Evolutionary conservation across 164 flowering plant genomes (phyloP).

Genomic region (Umbellularia californica): DNA sequence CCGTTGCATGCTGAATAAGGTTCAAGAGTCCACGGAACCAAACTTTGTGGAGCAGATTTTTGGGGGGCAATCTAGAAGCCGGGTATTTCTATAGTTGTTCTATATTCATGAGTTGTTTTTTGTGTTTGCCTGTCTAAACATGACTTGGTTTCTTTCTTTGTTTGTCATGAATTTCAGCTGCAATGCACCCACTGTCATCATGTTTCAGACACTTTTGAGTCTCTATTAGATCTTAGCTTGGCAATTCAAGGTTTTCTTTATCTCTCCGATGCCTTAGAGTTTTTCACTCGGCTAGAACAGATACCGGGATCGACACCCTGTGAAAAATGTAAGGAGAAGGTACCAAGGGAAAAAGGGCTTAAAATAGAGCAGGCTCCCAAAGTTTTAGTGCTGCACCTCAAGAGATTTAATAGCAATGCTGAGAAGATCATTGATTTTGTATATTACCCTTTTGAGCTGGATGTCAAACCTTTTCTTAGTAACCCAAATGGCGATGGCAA

Average conservation of each 20-base stretch:
- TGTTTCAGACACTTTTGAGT: slow-evolving; percentile 67
- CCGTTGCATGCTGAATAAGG: slow-evolving; percentile 69
- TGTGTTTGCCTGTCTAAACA: too few relatives aligned
- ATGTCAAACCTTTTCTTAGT: slow-evolving; percentile 55
- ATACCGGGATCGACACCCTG: slow-evolving; percentile 68
- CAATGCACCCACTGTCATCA: slow-evolving; percentile 73
- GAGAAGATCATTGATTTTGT: slow-evolving; percentile 66
- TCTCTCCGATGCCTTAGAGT: slow-evolving; percentile 59
- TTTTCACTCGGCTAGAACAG: slow-evolving; percentile 75
- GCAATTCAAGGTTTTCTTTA: slow-evolving; percentile 65
- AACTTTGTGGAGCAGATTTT: slow-evolving; percentile 65
- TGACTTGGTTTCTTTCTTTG: not conserved
- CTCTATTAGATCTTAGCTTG: slow-evolving; percentile 71
- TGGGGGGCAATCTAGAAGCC: slow-evolving; percentile 84
- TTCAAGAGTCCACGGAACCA: slow-evolving; percentile 35
- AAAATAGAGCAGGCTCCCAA: slow-evolving; percentile 54
- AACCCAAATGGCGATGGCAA: slow-evolving; percentile 17
- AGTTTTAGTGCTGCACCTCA: slow-evolving; percentile 73
- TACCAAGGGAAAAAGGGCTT: slow-evolving; percentile 69
- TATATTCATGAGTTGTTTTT: not conserved
- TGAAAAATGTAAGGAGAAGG: slow-evolving; percentile 61
- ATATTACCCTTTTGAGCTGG: slow-evolving; percentile 65
- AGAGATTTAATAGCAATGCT: slow-evolving; percentile 76
- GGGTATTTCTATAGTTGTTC: slow-evolving; percentile 29
- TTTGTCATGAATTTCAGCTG: slow-evolving; percentile 41